Percentiles rank a stretch among this genome's conserved stretches.
Conservation (phyloP, 1,139 yeast species). For the Scheffersomyces segobiensis region DNA sequence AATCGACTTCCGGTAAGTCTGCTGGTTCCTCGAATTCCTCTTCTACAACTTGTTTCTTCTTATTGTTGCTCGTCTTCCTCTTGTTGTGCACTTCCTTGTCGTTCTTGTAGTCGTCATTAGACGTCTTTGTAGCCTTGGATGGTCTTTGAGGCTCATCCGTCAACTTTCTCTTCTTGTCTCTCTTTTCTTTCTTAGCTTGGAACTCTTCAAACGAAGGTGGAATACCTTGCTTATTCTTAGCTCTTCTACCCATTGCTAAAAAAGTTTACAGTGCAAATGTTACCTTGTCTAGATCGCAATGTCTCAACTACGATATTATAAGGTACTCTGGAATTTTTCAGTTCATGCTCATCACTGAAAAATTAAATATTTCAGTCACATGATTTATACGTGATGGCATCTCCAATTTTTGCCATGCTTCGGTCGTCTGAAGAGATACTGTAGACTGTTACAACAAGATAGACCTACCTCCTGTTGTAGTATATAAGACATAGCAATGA, state of each 20-base stretch:
- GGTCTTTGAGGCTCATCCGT: constrained; percentile 11
- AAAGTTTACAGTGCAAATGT: neutral
- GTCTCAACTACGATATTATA: neutral
- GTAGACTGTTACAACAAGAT: neutral
- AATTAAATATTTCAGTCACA: neutral
- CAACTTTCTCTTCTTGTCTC: constrained; percentile 33
- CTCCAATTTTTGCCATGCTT: constrained; percentile 6
- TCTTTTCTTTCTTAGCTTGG: constrained; percentile 56
- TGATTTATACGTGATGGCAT: neutral
- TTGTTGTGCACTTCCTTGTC: constrained; percentile 23
- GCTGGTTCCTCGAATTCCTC: constrained; percentile 45
- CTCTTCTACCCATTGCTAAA: constrained; percentile 79
- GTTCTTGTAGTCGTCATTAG: constrained; percentile 16
- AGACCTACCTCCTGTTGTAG: constrained; percentile 2
- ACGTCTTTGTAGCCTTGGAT: constrained; percentile 9
- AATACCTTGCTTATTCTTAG: constrained; percentile 84
- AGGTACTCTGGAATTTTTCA: neutral
- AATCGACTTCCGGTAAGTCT: constrained; percentile 61
- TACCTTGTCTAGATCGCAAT: neutral
- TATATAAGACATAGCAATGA: neutral
- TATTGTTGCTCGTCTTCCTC: constrained; percentile 13
- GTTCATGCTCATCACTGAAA: neutral
- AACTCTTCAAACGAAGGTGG: constrained; percentile 89
- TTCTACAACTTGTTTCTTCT: constrained; percentile 20
- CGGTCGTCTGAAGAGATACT: neutral